These are phyloP conservation scores for Penicillium dipodomyicola DNA, from an alignment of 495 filamentous ascomycete species.

Conservation along the genomic window DNA sequence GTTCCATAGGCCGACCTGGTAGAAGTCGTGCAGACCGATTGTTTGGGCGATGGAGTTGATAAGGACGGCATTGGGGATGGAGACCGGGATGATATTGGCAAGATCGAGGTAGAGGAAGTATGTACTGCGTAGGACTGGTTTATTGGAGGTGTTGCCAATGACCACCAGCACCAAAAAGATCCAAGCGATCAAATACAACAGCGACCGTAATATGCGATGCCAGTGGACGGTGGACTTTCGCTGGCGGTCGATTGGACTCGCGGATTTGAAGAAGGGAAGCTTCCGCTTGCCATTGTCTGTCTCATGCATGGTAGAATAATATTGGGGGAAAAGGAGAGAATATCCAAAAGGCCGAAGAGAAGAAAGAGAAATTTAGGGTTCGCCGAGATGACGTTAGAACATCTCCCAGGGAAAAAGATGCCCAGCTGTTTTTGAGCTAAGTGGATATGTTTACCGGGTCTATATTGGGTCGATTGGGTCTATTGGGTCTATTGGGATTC, in stretches of 20 bases:
- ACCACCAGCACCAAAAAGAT: slow-evolving; percentile 77
- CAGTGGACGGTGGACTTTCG: slow-evolving; percentile 33
- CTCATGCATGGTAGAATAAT: slow-evolving; percentile 7
- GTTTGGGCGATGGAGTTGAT: slow-evolving; percentile 88
- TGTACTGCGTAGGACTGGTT: slow-evolving; percentile 59
- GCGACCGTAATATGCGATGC: slow-evolving; percentile 55
- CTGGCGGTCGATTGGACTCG: slow-evolving; percentile 26
- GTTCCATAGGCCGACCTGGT: slow-evolving; percentile 86
- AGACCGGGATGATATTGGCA: slow-evolving; percentile 75
- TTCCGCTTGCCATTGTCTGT: slow-evolving; percentile 26
- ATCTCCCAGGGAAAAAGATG: no score
- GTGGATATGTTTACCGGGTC: background rate
- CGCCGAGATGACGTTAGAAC: slow-evolving; percentile 7
- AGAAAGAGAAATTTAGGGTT: background rate
- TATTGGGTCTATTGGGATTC: background rate
- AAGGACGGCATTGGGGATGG: slow-evolving; percentile 69
- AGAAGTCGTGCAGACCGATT: slow-evolving; percentile 89
- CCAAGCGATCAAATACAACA: slow-evolving; percentile 69
- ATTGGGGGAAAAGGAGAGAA: background rate
- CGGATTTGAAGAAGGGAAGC: slow-evolving; percentile 34
- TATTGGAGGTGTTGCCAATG: slow-evolving; percentile 65
- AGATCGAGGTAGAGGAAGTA: slow-evolving; percentile 84
- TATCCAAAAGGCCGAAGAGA: background rate
- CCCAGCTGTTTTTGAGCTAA: background rate
- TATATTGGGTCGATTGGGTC: background rate